phyloP scores from a whole-genome alignment of 768 basidiomycete genomes.

The Candolleomyces aberdarensis region DNA sequence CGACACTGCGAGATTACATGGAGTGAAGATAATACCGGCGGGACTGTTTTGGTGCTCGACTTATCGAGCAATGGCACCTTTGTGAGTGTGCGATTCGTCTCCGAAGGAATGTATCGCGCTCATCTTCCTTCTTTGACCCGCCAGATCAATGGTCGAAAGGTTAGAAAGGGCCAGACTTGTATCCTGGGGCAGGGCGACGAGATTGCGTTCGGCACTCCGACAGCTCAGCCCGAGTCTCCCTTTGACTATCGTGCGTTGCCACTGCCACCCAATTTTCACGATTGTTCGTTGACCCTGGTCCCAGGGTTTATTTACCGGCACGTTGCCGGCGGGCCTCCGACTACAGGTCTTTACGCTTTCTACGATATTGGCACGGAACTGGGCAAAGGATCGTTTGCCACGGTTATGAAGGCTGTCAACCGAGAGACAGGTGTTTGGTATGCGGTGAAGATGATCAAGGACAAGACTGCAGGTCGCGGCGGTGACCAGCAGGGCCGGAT shows the following conservation, averaged over 20 bases:
- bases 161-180: slow-evolving; percentile 53
- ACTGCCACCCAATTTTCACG: background rate
- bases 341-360: slow-evolving; percentile 54
- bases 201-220: slow-evolving; percentile 73
- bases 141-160: slow-evolving; percentile 66
- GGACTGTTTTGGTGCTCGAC: slow-evolving; percentile 51
- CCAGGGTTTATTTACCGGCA: slow-evolving; percentile 74
- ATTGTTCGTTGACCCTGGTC: background rate
- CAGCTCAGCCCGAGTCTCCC: slow-evolving; percentile 40
- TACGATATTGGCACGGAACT: slow-evolving; percentile 72
- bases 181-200: slow-evolving; percentile 80
- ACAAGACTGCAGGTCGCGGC: slow-evolving; percentile 29
- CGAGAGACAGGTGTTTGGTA: slow-evolving; percentile 68
- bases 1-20: slow-evolving; percentile 56
- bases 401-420: slow-evolving; percentile 80
- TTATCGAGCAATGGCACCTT: slow-evolving; percentile 73
- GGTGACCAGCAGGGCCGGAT: slow-evolving; percentile 12
- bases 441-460: slow-evolving; percentile 87
- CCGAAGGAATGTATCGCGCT: background rate
- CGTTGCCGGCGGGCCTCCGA: slow-evolving; percentile 45
- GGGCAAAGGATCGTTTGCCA: slow-evolving; percentile 90
- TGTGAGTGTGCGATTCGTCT: slow-evolving; percentile 32
- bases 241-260: slow-evolving; percentile 65
- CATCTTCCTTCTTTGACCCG: background rate
- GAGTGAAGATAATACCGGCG: slow-evolving; percentile 48